Percentiles rank a stretch among this genome's conserved stretches.
phyloP scores from a whole-genome alignment of 352 stramenopile genomes.

The Pythium volutum region DNA sequence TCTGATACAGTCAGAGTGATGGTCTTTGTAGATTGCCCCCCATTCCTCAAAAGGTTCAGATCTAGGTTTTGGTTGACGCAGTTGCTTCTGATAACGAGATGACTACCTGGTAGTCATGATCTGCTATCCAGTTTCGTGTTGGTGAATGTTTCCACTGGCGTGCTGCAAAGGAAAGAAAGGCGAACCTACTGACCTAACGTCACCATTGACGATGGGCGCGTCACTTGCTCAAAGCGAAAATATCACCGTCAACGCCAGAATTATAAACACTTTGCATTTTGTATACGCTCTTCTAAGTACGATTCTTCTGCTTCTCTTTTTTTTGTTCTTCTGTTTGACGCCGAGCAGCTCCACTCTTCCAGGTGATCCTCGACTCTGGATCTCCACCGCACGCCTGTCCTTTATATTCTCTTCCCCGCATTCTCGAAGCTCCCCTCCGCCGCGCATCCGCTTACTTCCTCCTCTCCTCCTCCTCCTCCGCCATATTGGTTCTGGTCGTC shows the following conservation, averaged over 20 bases:
- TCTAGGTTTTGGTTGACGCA: constrained; percentile 3
- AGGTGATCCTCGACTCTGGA: not conserved
- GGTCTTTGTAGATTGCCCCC: not conserved
- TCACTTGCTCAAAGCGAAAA: constrained; percentile 6
- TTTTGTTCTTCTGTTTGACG: constrained; percentile 14
- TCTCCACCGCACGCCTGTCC: not conserved
- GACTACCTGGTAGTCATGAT: not conserved
- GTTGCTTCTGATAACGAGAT: not conserved
- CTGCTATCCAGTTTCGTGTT: not conserved
- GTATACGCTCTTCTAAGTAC: constrained; percentile 21
- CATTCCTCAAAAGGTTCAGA: not conserved
- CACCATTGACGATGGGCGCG: constrained; percentile 14
- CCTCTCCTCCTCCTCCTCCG: not conserved
- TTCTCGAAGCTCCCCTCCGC: not conserved
- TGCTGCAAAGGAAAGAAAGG: not conserved
- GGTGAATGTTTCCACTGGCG: not conserved
- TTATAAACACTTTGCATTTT: constrained; percentile 3
- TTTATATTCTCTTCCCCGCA: not conserved
- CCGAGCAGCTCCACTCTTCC: not conserved
- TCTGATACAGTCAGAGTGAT: constrained; percentile 4
- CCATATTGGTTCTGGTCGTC: not conserved
- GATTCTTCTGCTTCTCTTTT: constrained; percentile 2
- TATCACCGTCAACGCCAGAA: constrained; percentile 9
- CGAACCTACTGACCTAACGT: constrained; percentile 14
- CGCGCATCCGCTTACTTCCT: not conserved